Evolutionary conservation across 192 early-diverging fungal genomes (phyloP).

Genomic region (Rhizophagus sp.): DNA sequence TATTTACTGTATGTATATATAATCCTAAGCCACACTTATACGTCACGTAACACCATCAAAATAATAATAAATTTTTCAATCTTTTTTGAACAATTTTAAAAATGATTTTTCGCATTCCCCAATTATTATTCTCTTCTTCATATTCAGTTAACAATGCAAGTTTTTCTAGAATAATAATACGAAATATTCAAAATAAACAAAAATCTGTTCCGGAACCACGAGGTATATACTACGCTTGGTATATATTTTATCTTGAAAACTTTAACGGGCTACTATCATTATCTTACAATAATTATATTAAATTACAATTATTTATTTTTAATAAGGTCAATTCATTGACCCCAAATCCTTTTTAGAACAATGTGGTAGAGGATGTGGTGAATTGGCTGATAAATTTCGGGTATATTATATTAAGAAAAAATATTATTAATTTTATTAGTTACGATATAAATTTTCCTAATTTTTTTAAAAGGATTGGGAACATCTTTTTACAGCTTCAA

Average conservation of each 20-base stretch:
- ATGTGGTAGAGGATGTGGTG: conserved; percentile 18
- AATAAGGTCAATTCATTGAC: neutral
- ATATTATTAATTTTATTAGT: neutral
- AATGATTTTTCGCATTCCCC: neutral
- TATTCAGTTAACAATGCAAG: neutral
- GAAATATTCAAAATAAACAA: neutral
- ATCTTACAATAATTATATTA: neutral
- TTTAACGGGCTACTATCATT: neutral
- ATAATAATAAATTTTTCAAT: neutral
- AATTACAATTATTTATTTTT: neutral
- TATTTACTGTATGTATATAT: no score
- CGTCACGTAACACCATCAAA: neutral
- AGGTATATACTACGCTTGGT: neutral
- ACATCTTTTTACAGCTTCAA: conserved; percentile 56
- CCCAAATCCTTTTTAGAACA: conserved; percentile 14
- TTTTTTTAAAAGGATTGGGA: conserved; percentile 48
- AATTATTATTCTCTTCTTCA: neutral
- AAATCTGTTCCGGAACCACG: neutral
- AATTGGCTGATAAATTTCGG: conserved; percentile 26
- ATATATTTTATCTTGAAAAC: no score
- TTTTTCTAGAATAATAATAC: neutral
- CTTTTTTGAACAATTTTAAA: neutral
- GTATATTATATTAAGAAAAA: neutral
- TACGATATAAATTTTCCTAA: neutral
- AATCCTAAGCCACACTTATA: neutral